Conservation (phyloP, 2,329 filamentous ascomycete species). For the Claviceps spartinae region DNA sequence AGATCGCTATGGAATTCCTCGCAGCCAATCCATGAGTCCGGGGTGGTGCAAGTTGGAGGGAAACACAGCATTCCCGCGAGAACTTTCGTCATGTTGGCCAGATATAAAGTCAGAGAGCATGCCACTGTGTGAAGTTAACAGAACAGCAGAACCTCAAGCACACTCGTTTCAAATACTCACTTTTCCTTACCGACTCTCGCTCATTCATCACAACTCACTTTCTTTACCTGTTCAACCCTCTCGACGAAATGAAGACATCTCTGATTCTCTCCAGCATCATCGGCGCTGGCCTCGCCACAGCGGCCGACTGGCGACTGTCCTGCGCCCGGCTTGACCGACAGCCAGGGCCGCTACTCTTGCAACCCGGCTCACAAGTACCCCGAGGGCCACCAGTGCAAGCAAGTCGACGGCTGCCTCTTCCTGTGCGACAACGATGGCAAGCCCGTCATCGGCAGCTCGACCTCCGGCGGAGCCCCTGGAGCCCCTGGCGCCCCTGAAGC, state of each 20-base stretch:
- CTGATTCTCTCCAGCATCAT: not conserved
- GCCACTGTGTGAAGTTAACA: not conserved
- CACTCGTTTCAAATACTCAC: not conserved
- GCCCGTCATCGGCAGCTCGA: not conserved
- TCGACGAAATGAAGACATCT: not conserved
- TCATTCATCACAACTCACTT: no score
- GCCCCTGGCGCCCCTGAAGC: no score
- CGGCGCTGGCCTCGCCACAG: not conserved
- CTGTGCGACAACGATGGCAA: constrained; percentile 3
- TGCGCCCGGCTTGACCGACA: constrained; percentile 3
- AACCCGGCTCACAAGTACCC: constrained; percentile 12
- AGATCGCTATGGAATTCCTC: not conserved
- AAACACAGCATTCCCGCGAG: not conserved
- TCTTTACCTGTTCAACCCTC: no score
- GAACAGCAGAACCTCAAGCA: no score
- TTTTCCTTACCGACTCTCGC: no score
- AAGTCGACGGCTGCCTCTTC: constrained; percentile 8
- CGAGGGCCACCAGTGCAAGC: constrained; percentile 8
- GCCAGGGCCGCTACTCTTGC: constrained; percentile 10
- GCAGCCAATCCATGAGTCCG: not conserved
- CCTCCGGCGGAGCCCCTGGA: no score
- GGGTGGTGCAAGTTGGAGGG: not conserved
- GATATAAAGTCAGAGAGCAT: not conserved
- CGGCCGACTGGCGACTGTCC: constrained; percentile 2
- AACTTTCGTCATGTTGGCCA: not conserved